Evolutionary conservation across 179 eudicot genomes (phyloP), one percentile per base, ranked within the genome.

Genomic region (Pouteria campechiana): DNA sequence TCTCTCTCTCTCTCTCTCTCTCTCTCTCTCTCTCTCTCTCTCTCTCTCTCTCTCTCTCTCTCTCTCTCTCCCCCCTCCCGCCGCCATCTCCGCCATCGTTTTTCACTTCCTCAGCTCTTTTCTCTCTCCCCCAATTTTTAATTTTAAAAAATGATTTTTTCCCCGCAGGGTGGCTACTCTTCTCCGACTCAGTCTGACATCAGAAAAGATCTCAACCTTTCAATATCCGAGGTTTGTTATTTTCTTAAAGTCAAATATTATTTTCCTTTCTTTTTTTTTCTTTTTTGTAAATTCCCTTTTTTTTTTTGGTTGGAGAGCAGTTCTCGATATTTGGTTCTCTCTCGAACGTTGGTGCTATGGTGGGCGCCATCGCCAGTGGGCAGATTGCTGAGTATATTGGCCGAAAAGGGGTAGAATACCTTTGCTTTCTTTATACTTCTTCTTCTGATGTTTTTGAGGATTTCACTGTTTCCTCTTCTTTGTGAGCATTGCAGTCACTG

Each of bases 281-380:
- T 16, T 13, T 47, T 35, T 21, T 32, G n/a, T 4, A 32, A 31
- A 28, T 50, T 64, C 25, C 56, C 44, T 38, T 21, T 27, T 14
- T 13, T 13, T 53, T 2, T 55, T 45, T 39, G 46, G 29, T 24
- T n/a, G n/a, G n/a, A n/a, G n/a, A n/a, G n/a, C 80, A 90, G 96
- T 90, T 68, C 60, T 90, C 98, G 17, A 44, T 72, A 50, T 90
- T 90, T 53, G 98, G 94, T 51, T 90, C 98, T 22, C 63, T 90
- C 38, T 74, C 87, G 2, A 90, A 90, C 47, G 98, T 90, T 57
- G 98, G 98, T 37, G 96, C 98, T 29, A 90, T 90, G 98, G 96
- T 90, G 63, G 98, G 96, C 10, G 98, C 98, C 47, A 76, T 87
- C 52, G 78, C 94, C 1, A 90, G 98, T 32, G 98, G 98, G 47